Evolutionary conservation across 2,329 filamentous ascomycete species (phyloP).

Genomic region (Cordyceps fumosorosea): DNA sequence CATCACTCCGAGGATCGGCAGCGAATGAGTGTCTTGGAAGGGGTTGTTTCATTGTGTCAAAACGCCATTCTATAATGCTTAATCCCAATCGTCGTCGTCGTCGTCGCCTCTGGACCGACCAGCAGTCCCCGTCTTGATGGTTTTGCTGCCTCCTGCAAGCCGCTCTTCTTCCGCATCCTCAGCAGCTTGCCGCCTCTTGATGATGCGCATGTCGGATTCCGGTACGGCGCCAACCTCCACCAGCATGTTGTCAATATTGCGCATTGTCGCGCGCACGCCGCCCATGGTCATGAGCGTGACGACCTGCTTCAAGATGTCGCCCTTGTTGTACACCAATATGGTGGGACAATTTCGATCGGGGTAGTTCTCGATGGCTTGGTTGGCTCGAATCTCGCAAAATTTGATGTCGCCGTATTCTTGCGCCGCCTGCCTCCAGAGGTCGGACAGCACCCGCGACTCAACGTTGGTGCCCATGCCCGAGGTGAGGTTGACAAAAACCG

Average conservation of each 20-base stretch:
- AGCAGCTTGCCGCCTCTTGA: conserved; percentile 52
- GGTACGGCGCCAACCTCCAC: conserved; percentile 76
- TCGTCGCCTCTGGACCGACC: conserved; percentile 36
- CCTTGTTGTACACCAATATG: conserved; percentile 84
- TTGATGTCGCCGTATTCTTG: conserved; percentile 87
- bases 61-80: conserved; percentile 19
- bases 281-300: conserved; percentile 80
- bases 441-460: conserved; percentile 75
- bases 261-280: conserved; percentile 63
- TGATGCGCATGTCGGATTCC: conserved; percentile 70
- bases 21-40: neutral
- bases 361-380: conserved; percentile 94
- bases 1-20: neutral
- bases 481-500: conserved; percentile 73
- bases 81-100: conserved; percentile 57
- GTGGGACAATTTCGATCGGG: conserved; percentile 93
- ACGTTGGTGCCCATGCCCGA: conserved; percentile 72
- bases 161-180: conserved; percentile 56
- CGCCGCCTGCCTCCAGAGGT: conserved; percentile 81
- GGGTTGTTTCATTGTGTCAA: neutral
- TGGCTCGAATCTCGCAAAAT: conserved; percentile 90
- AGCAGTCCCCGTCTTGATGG: conserved; percentile 45
- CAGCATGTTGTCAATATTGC: conserved; percentile 73
- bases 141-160: conserved; percentile 36
- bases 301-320: conserved; percentile 84